Evolutionary conservation across 768 basidiomycete species (phyloP).

Genomic region (Termitomyces bulborhizus): DNA sequence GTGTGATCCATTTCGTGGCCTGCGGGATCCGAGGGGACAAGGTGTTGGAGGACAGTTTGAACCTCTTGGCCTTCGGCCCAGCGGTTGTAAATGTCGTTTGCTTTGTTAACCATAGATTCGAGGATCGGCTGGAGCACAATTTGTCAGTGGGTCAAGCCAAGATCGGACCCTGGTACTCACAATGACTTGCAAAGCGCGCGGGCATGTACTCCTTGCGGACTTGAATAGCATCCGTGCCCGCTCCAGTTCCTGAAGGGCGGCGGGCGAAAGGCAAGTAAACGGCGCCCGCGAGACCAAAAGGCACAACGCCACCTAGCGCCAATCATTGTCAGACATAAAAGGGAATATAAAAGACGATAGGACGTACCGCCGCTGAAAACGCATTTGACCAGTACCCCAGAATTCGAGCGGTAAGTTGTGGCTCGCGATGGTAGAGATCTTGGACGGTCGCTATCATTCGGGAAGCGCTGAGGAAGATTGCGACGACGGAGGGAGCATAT

Average conservation of each 20-base stretch:
- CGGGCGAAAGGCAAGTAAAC: conserved; percentile 57
- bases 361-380: conserved; percentile 43
- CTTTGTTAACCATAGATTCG: conserved; percentile 44
- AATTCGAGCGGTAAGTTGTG: conserved; percentile 50
- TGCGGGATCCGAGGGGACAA: conserved; percentile 15
- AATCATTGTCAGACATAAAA: background rate
- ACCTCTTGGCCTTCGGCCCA: conserved; percentile 42
- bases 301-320: conserved; percentile 40
- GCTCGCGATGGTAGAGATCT: conserved; percentile 50
- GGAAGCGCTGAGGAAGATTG: conserved; percentile 58
- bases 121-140: conserved; percentile 31
- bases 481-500: conserved; percentile 66
- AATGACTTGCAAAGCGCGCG: conserved; percentile 38
- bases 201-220: conserved; percentile 37
- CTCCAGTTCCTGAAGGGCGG: conserved; percentile 57
- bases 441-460: conserved; percentile 58
- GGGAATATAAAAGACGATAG: too few relatives aligned
- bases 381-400: conserved; percentile 50
- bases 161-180: conserved; percentile 23
- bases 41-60: conserved; percentile 32
- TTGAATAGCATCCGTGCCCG: conserved; percentile 40
- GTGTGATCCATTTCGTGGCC: conserved; percentile 11
- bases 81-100: conserved; percentile 41
- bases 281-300: conserved; percentile 58
- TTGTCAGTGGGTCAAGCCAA: background rate